Evolutionary conservation across 2,329 filamentous ascomycete species (phyloP), one percentile per base, ranked within the genome.

Genomic region (Sphaerostilbella broomeana): DNA sequence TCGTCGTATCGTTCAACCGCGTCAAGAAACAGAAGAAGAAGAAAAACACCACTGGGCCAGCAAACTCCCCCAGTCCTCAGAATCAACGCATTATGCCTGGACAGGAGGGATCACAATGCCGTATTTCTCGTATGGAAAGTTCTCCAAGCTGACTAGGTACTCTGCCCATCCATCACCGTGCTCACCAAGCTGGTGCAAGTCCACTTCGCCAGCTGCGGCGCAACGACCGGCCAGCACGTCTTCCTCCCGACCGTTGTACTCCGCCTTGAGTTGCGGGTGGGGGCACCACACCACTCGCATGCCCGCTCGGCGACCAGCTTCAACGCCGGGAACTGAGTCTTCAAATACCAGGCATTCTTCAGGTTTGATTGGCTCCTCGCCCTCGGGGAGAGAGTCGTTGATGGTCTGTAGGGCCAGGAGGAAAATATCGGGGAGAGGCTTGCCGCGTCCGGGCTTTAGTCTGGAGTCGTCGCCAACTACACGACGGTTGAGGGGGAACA

Each of bases 281-380:
- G 92, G 92, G 51, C 79, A 83, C 92, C 92, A 98, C 1, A 95
- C 72, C 10, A 94, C 88, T 49, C 90, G 79, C 90, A 97, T 97
- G 0, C 90, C 90, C 0, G 92, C 92, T 49, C 92, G 77, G 38
- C 92, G 72, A 4, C 88, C 92, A 2, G 87, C 79, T 64, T 98
- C 92, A 3, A 95, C 87, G 4, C 92, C 92, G 0, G 88, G 86
- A 2, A 97, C 89, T 31, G 83, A 86, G 61, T 98, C 92, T 64
- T 98, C 92, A 54, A 98, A 97, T 0, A 97, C 92, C 12, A 98
- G 70, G 58, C 92, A 97, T 62, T 97, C 90, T 50, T 85, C 84
- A 0, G 88, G 87, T 38, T 58, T 70, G 47, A 98, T 81, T 43
- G 75, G 66, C 48, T 72, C 66, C 36, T 83, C 79, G 26, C 77